Base-by-base conservation (phyloP, 495 filamentous ascomycete genomes). In the Aspergillus incahuasiensis region DNA sequence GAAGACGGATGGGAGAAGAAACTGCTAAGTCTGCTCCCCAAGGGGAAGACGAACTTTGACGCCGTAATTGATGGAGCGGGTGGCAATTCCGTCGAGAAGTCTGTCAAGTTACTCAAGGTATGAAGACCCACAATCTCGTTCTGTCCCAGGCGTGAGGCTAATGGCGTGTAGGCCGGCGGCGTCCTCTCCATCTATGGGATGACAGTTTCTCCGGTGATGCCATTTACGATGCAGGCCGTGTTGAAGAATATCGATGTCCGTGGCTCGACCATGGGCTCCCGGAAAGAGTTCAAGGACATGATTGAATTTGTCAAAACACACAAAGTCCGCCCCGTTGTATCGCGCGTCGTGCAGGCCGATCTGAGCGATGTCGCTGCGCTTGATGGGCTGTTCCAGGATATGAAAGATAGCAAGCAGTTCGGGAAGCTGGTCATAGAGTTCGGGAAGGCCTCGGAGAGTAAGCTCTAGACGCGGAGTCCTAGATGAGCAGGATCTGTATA, bases 31-130 rank as follows among this genome's bases (percentile, higher is more conserved):
- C 60, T 71, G 67, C 69, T 91, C 44, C 87, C 88, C 0, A 44
- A 59, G 25, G 72, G 69, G 0, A 81, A 82, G 52, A 75, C 78
- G 56, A 78, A 79, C 48, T 72, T 92, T 39, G 89, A 91, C 70
- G 77, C 80, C 15, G 79, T 91, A 20, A 75, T 92, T 47, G 89
- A 92, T 67, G 87, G 89, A 13, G 86, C 89, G 0, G 89, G 89
- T 16, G 89, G 88, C 24, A 84, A 90, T 65, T 69, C 90, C n/a
- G 73, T 87, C 22, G 72, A 74, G 16, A 82, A 78, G 63, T 75
- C 74, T 25, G 72, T 74, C 25, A 83, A 71, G 63, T 43, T 89
- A 24, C 64, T 87, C 50, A 83, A 84, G 73, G 74, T 79, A 53
- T 65, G 72, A 68, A 16, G 6, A 9, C 21, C 52, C 2, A 39